Evolutionary conservation across 2,329 filamentous ascomycete genomes (phyloP).

Genomic region (Eutypa lata): DNA sequence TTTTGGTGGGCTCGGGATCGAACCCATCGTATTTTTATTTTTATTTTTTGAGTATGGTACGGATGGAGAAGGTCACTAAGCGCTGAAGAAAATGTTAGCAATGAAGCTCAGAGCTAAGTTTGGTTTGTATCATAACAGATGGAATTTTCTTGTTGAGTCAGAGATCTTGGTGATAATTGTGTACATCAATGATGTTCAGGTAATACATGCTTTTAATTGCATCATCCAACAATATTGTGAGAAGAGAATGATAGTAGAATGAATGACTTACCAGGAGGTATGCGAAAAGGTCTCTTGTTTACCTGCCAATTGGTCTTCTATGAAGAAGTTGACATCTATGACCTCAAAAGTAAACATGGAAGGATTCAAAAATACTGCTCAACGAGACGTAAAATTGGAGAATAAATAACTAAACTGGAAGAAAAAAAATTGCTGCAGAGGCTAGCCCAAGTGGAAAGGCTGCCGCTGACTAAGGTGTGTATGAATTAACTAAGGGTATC

Average conservation of each 20-base stretch:
- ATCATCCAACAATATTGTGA: constrained; percentile 44
- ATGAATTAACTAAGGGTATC: too few relatives aligned
- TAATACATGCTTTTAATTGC: constrained; percentile 56
- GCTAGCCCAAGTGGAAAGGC: too few relatives aligned
- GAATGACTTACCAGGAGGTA: constrained; percentile 14
- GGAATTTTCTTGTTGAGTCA: constrained; percentile 42
- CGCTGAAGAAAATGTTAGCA: neutral
- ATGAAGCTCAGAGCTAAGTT: neutral
- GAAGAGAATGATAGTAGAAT: constrained; percentile 1
- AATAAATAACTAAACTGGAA: neutral
- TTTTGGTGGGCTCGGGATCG: constrained; percentile 44
- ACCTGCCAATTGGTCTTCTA: neutral
- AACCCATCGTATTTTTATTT: constrained; percentile 26
- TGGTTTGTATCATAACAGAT: constrained; percentile 7
- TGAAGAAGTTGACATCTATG: neutral
- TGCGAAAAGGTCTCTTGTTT: neutral
- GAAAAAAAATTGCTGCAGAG: neutral
- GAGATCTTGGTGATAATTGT: constrained; percentile 69
- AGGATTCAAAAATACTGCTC: too few relatives aligned
- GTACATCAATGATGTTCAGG: constrained; percentile 55
- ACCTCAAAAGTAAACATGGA: too few relatives aligned
- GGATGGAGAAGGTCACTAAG: too few relatives aligned
- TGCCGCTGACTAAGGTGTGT: too few relatives aligned
- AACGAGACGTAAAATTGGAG: neutral
- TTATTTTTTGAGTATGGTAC: too few relatives aligned